Base-by-base conservation (phyloP, 441 rosid genomes). In the Euphorbia celastroides region DNA sequence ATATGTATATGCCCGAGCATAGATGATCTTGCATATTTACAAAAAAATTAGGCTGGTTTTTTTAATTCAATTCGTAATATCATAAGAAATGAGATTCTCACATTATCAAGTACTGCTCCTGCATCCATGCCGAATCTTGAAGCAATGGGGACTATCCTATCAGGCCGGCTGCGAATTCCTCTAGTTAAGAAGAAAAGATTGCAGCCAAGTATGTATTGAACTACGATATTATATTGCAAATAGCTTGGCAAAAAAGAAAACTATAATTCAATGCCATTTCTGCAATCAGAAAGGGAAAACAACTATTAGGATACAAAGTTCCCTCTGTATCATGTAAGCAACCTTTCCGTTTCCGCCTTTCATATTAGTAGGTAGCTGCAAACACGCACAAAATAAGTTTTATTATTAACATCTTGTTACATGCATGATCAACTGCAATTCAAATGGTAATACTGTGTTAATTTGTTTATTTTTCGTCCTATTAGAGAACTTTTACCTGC, bases 121-220 rank as follows among this genome's bases (percentile, higher is more conserved):
- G 96, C 86, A 68, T 94, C 99, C 98, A 92, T 90, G 76, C 95
- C 98, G 83, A 92, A 90, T 81, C 98, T 89, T 83, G 88, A 90
- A 51, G 98, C 97, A 73, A 85, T 90, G 25, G 90, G 93, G 27
- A 92, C 83, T 66, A 92, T 86, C 36, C 96, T 61, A 78, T 94
- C 96, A 66, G 97, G 94, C 0, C 89, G 87, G 77, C 98, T 88
- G 73, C 70, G 81, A 67, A 68, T 68, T 34, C 16, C 52, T 30
- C 11, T 34, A 64, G 87, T 79, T 72, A 72, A 80, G 79, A 54
- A 75, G 74, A 68, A 38, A 70, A 74, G 10, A 48, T 2, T 41
- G 44, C 54, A 63, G 41, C n/a, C 42, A 16, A 61, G 8, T 17
- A 17, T 54, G 30, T 55, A 61, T 57, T 36, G 38, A 2, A 12